Evolutionary conservation across 2,329 filamentous ascomycete species (phyloP), one percentile per base, ranked within the genome.

Genomic region (Scolecobasidium constrictum): DNA sequence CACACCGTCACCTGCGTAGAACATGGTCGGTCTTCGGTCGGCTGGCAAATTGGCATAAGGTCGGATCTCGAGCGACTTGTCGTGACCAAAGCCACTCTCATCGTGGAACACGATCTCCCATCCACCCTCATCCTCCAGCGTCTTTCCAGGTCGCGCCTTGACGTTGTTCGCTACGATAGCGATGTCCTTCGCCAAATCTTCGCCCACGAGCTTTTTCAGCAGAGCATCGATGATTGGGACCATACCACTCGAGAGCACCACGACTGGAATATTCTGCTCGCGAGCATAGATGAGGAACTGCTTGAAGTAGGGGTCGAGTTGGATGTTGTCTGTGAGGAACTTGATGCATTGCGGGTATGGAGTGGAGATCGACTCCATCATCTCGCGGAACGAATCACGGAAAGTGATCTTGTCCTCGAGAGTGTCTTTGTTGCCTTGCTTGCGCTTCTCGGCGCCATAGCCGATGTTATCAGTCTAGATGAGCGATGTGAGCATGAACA

Each of bases 1-100:
- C 4, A 95, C 86, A 38, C 90, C 90, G 54, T 96, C 90, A 46
- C 92, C 92, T 22, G 92, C 90, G 56, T 98, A 98, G 61, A 96
- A 86, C 66, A 96, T 77, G 31, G 78, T 80, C 2, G 92, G 92
- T 34, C 87, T 74, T 55, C 83, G 64, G 22, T 69, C 61, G 12
- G 69, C 69, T 0, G 85, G 78, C 35, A 94, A 70, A 19, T 77
- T 71, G 2, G 82, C 81, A 64, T 96, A 96, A 40, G 86, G 86
- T 50, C 85, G 78, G 55, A 98, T 86, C 59, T 92, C 86, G 42
- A 90, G 70, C 19, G 82, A 88, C 75, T 98, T 98, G 72, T 98
- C 90, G 59, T 98, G 92, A n/a, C 92, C 92, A 55, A 93, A 93
- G 46, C 80, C 73, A 57, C 83, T 85, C 47, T 90, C 86, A 59